These are phyloP conservation scores for Pseudogymnoascus verrucosus DNA, from an alignment of 2,329 filamentous ascomycete genomes.

Conservation along the genomic window DNA sequence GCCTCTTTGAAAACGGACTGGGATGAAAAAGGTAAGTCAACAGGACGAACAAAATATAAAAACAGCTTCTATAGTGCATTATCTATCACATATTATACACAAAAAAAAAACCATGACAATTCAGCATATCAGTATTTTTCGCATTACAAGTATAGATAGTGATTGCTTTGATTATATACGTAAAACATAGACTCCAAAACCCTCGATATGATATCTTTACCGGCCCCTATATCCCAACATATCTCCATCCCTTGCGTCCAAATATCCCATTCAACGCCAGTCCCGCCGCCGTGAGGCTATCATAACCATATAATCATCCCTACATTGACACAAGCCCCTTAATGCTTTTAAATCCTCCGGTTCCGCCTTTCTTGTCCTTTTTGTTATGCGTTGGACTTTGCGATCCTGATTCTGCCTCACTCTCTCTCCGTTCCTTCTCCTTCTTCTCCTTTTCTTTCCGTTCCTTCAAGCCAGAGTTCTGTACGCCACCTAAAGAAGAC, in stretches of 20 bases:
- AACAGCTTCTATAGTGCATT: not conserved
- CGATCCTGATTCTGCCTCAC: not conserved
- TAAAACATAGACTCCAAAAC: not conserved
- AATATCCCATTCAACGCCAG: not conserved
- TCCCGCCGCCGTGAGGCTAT: constrained; percentile 1
- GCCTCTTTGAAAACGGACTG: not conserved
- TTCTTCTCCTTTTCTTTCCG: constrained; percentile 16
- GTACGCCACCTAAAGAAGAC: constrained; percentile 36
- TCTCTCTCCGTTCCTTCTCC: constrained; percentile 11
- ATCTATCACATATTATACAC: not conserved
- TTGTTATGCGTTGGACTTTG: constrained; percentile 30
- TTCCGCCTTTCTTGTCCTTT: constrained; percentile 38
- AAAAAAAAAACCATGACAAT: not conserved
- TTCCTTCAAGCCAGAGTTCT: constrained; percentile 29
- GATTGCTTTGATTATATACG: not conserved
- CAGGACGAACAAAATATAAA: not conserved
- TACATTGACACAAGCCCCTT: constrained; percentile 20
- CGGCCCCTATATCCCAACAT: not conserved
- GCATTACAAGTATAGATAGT: not conserved
- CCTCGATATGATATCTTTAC: not conserved
- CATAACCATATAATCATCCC: not conserved
- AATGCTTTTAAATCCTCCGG: constrained; percentile 33
- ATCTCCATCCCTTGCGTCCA: not conserved
- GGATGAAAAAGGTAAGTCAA: not conserved
- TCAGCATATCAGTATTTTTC: not conserved